Evolutionary conservation across 2,329 filamentous ascomycete genomes (phyloP), one percentile per base, ranked within the genome.

Genomic region (Teratosphaeria gauchensis): DNA sequence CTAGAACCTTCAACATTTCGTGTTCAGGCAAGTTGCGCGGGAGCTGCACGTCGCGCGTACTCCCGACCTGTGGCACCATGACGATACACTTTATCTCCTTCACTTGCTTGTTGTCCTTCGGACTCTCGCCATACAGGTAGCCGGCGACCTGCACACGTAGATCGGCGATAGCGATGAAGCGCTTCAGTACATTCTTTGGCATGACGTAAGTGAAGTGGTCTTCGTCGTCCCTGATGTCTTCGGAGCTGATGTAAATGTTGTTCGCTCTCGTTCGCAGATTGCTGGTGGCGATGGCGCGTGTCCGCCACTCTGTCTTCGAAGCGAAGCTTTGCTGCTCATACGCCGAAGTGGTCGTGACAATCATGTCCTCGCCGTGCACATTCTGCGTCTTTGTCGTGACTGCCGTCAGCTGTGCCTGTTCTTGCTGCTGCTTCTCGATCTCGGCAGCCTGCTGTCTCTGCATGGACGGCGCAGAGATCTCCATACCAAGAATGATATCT

Each of bases 361-460:
- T 92, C 70, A 99, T 96, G 71, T 99, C 94, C 74, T 99, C 94
- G 4, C 94, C 94, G 64, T 92, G 90, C 4, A 94, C 87, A 70
- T 99, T 99, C 74, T 96, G 92, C 0, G 94, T 99, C 82, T 96
- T 96, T 56, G 95, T 99, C 0, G 94, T 97, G 21, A 96, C 92
- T 14, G 94, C 94, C 32, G 94, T 99, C 68, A 99, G 82, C 72
- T 99, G 94, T 71, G 91, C 88, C 75, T 96, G 91, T 72, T 99
- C 94, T 72, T 96, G 87, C 73, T 97, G 91, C 75, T 97, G 94
- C 81, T 96, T 96, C 79, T 99, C 95, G 66, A 99, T 96, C 75
- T 99, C 94, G 61, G 94, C 92, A 19, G 94, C 94, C 75, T 97
- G 94, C 75, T 99, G 95, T 71, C 95, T 87, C 77, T 99, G 94